Evolutionary conservation across 768 basidiomycete species (phyloP), one percentile per base, ranked within the genome.

Genomic region (Bullera alba): DNA sequence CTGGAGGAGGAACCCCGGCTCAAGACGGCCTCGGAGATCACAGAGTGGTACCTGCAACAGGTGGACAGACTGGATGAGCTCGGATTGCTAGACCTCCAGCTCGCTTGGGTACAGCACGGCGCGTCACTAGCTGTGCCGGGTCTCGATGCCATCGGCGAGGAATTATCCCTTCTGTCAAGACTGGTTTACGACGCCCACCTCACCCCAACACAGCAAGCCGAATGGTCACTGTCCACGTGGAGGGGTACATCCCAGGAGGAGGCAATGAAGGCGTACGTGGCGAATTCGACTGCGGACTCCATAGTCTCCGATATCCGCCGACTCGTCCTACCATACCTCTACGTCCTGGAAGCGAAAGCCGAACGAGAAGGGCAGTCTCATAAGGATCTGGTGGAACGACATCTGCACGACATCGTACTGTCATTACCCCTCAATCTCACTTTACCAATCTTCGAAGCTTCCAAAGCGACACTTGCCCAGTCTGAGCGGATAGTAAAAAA

Each of bases 311-410:
- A 90, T 59, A 82, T 97, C 35, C 74, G 78, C 21, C 79, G 78
- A 26, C 82, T 95, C 29, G 87, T 93, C 29, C 78, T 90, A 72
- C 93, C 93, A 2, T 99, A 95, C 69, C 79, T 97, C 0, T 92
- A 85, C 59, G 89, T 96, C 21, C 77, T 97, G 25, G 91, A 96
- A 71, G 79, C 88, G 19, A 83, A 85, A 19, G 81, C 83, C 38
- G 92, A 97, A 73, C 84, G 92, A 21, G 74, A 80, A 15, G 87
- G 88, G 15, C 66, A 70, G 8, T 81, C 87, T 0, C 85, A 91
- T 67, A 77, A 82, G 15, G 68, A 70, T 15, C 74, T 91, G n/a
- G 79, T 80, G 22, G 79, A 74, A 4, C 82, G 81, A 16, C 68
- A 84, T 5, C 77, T 88, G 15, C 80, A 85, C 63, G 80, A 88